These are phyloP conservation scores for Thielaviopsis cerberus DNA, from an alignment of 2,329 filamentous ascomycete genomes.

Conservation along the genomic window DNA sequence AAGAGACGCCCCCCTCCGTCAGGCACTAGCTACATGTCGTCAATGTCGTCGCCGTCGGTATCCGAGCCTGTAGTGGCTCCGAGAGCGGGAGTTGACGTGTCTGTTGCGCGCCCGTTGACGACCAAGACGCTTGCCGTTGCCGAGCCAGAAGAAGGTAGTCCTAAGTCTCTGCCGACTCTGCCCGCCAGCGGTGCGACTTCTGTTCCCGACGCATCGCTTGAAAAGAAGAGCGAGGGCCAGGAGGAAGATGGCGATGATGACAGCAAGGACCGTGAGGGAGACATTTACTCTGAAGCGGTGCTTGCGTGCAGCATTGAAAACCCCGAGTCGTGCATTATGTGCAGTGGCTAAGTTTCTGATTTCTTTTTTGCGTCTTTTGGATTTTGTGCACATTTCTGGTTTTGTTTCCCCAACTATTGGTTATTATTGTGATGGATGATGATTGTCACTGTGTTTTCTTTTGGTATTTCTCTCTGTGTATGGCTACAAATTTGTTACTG, in stretches of 20 bases:
- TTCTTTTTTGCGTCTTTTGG: neutral
- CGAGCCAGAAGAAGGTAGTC: constrained; percentile 49
- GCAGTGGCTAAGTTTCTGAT: constrained; percentile 53
- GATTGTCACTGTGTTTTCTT: neutral
- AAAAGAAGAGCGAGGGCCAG: constrained; percentile 36
- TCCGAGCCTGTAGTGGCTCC: constrained; percentile 40
- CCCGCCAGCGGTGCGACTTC: constrained; percentile 47
- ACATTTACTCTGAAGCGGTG: constrained; percentile 89
- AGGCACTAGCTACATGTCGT: constrained; percentile 34
- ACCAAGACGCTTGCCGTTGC: constrained; percentile 50
- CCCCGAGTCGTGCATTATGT: constrained; percentile 89
- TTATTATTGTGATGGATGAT: neutral
- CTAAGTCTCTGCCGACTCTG: constrained; percentile 58
- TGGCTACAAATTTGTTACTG: neutral
- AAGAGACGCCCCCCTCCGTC: constrained; percentile 53
- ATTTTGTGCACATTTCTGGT: neutral
- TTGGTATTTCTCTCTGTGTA: neutral
- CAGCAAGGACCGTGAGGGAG: constrained; percentile 59
- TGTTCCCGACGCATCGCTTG: constrained; percentile 37
- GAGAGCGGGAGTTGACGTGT: constrained; percentile 26
- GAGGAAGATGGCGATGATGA: constrained; percentile 56
- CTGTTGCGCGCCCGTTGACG: constrained; percentile 41
- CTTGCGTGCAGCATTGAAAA: constrained; percentile 95
- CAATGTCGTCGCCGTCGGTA: constrained; percentile 43
- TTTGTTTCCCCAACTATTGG: neutral